These are phyloP conservation scores for Ambrosia trifida DNA, from an alignment of 129 eudicot genomes.

Conservation along the genomic window DNA sequence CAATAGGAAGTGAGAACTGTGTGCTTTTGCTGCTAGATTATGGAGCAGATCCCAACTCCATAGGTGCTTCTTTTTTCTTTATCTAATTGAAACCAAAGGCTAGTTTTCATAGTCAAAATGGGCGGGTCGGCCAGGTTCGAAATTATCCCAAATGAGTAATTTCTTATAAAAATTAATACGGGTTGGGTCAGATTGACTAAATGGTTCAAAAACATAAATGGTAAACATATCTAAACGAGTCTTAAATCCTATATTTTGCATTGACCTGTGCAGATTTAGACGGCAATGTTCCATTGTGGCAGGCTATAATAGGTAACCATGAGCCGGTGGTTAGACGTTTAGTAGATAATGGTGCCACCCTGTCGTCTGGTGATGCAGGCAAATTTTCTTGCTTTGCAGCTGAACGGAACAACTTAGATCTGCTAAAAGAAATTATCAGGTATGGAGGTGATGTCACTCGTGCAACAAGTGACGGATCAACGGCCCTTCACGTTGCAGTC, in stretches of 20 bases:
- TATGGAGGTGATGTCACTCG: conserved; percentile 68
- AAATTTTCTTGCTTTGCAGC: conserved; percentile 73
- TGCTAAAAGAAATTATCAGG: conserved; percentile 54
- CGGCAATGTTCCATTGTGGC: conserved; percentile 91
- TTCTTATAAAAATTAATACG: too few species aligned
- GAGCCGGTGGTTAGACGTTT: conserved; percentile 44
- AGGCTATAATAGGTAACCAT: conserved; percentile 71
- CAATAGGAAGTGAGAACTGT: conserved; percentile 83
- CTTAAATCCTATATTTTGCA: background rate
- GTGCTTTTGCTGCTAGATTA: conserved; percentile 84
- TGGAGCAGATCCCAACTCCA: conserved; percentile 78
- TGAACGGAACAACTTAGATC: conserved; percentile 56
- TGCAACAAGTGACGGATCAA: conserved; percentile 50
- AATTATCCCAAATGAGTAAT: too few species aligned
- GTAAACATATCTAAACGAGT: too few species aligned
- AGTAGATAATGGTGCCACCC: conserved; percentile 54
- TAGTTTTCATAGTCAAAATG: background rate
- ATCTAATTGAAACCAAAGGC: background rate
- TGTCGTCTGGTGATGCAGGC: conserved; percentile 64
- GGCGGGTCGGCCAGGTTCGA: background rate
- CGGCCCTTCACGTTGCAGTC: conserved; percentile 87
- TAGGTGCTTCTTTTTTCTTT: conserved; percentile 46
- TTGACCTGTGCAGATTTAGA: conserved; percentile 59
- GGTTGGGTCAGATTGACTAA: too few species aligned
- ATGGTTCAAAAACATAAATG: too few species aligned